Conservation (phyloP, 495 filamentous ascomycete species). For the Zalerion maritima region DNA sequence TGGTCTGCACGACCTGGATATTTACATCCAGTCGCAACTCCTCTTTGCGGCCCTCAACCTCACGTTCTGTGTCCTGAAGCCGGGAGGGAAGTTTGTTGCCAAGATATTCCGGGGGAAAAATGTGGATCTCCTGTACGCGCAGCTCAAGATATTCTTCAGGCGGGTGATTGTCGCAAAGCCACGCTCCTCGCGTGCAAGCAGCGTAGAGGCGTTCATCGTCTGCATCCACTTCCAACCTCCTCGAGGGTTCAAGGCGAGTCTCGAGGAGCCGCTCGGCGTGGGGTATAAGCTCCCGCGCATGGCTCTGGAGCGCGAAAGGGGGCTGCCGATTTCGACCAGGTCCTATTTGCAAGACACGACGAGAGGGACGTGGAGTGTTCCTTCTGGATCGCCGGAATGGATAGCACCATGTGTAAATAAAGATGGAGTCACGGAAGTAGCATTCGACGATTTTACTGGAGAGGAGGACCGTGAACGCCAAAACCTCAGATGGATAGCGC, state of each 20-base stretch:
- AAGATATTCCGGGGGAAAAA: constrained; percentile 95
- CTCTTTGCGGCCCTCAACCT: constrained; percentile 89
- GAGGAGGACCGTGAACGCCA: constrained; percentile 24
- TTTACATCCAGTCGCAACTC: constrained; percentile 91
- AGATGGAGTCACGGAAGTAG: not conserved
- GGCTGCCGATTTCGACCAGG: constrained; percentile 20
- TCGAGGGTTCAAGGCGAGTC: constrained; percentile 45
- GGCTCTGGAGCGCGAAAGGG: constrained; percentile 20
- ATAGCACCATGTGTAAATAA: no score
- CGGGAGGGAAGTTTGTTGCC: constrained; percentile 89
- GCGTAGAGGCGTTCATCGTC: constrained; percentile 90
- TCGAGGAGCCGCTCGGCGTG: constrained; percentile 51
- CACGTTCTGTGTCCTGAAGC: constrained; percentile 75
- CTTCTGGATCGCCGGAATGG: constrained; percentile 4
- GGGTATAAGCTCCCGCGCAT: constrained; percentile 35
- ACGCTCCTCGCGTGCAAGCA: constrained; percentile 80
- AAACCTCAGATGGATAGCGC: constrained; percentile 65
- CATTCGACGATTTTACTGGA: constrained; percentile 22
- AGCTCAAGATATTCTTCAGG: constrained; percentile 80
- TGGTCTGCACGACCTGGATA: constrained; percentile 90
- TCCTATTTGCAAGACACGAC: constrained; percentile 22
- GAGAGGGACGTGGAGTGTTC: constrained; percentile 27
- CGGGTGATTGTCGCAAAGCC: constrained; percentile 85
- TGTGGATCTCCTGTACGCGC: constrained; percentile 81
- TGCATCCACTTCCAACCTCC: constrained; percentile 71